Evolutionary conservation across 306 rosid genomes (phyloP).

Genomic region (Sicyos edulis): DNA sequence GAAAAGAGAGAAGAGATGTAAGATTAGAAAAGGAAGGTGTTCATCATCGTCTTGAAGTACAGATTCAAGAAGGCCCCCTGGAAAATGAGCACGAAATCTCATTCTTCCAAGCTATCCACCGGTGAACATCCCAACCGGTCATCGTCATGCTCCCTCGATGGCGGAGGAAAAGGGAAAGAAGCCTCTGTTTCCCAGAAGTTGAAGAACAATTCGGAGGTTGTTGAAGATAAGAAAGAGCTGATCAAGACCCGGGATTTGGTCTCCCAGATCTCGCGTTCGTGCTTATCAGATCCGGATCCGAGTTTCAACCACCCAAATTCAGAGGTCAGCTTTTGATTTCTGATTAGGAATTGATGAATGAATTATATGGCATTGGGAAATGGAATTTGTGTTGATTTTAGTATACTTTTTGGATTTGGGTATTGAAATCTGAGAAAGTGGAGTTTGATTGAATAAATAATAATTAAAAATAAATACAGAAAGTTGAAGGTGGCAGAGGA

Average conservation of each 20-base stretch:
- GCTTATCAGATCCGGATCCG: constrained; percentile 56
- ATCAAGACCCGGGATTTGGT: constrained; percentile 29
- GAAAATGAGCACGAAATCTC: constrained; percentile 35
- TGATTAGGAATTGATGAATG: too few species aligned
- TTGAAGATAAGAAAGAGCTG: constrained; percentile 23
- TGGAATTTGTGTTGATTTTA: background rate
- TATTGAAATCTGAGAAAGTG: background rate
- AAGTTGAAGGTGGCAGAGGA: constrained; percentile 37
- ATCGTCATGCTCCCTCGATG: constrained; percentile 17
- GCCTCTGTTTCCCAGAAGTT: constrained; percentile 31
- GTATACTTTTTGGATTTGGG: background rate
- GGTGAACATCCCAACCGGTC: background rate
- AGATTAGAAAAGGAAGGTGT: constrained; percentile 58
- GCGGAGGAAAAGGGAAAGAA: constrained; percentile 36
- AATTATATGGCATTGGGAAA: background rate
- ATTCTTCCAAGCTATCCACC: constrained; percentile 13
- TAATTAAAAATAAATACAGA: constrained; percentile 16
- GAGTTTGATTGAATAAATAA: background rate
- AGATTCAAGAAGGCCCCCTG: constrained; percentile 63
- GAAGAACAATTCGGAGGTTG: constrained; percentile 31
- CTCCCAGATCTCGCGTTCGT: constrained; percentile 30
- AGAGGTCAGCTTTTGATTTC: constrained; percentile 36
- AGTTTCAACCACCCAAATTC: constrained; percentile 33
- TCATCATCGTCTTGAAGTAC: constrained; percentile 51
- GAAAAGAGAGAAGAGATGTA: constrained; percentile 31